Evolutionary conservation across 2,329 filamentous ascomycete species (phyloP).

Genomic region (Trichoderma sp.): DNA sequence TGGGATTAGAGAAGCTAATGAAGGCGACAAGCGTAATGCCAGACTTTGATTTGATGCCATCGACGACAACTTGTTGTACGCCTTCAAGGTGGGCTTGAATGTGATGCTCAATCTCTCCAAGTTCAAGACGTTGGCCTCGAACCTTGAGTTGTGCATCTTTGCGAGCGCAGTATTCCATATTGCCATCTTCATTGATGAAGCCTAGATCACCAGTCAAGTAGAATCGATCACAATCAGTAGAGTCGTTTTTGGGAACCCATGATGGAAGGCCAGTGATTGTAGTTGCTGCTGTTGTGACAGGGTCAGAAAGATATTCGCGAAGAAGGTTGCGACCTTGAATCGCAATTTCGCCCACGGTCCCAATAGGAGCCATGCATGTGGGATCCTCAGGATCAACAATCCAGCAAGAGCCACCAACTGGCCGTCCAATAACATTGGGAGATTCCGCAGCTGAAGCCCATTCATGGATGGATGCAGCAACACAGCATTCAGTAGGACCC

Average conservation of each 20-base stretch:
- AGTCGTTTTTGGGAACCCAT: slow-evolving; percentile 2
- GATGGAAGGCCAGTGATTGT: background rate
- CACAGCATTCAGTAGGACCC: slow-evolving; percentile 21
- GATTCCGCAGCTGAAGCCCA: background rate
- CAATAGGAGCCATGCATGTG: slow-evolving; percentile 7
- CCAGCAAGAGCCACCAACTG: slow-evolving; percentile 17
- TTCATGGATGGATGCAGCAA: background rate
- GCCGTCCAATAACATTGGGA: background rate
- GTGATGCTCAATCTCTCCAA: slow-evolving; percentile 28
- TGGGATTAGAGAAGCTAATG: slow-evolving; percentile 10
- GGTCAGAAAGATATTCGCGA: slow-evolving; percentile 20
- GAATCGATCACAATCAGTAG: background rate
- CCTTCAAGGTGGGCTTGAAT: slow-evolving; percentile 12
- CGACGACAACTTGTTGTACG: slow-evolving; percentile 21
- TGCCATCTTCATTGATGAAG: slow-evolving; percentile 25
- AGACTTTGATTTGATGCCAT: slow-evolving; percentile 9
- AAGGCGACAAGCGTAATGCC: background rate
- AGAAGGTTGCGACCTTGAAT: slow-evolving; percentile 15
- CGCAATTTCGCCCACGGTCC: slow-evolving; percentile 21
- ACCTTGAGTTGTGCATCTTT: slow-evolving; percentile 32
- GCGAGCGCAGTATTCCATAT: slow-evolving; percentile 29
- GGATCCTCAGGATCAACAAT: slow-evolving; percentile 7
- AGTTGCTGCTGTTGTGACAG: background rate
- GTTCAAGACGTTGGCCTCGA: slow-evolving; percentile 29
- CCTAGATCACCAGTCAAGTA: slow-evolving; percentile 29